Evolutionary conservation across 179 eudicot genomes (phyloP), one percentile per base, ranked within the genome.

Genomic region (Spergularia azorica): DNA sequence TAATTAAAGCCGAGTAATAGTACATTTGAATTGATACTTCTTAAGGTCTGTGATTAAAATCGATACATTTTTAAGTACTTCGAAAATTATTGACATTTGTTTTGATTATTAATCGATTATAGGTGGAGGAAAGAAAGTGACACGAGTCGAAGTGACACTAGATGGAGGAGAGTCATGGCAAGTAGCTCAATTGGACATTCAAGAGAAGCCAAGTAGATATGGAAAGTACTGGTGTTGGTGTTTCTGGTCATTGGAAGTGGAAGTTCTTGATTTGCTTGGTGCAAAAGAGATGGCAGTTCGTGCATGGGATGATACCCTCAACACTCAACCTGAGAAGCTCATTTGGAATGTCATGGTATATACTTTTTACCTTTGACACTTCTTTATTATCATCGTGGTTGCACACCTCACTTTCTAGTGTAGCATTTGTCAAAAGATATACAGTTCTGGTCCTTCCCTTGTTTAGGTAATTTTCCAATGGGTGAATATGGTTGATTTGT

Each of bases 171-270:
- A 91, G 63, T 88, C 95, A 57, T 95, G 97, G 97, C 77, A 83
- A 1, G 83, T 91, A 9, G 76, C 86, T 50, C 74, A 64, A 0
- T 61, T 95, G 78, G 96, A 92, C 69, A 90, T 82, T 75, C 90
- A 81, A 0, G 97, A 95, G 82, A 95, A 81, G 80, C 90, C 90
- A 4, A 95, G 72, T 77, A 84, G 82, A 79, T 95, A 92, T 61
- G 96, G 96, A 2, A 92, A 89, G 50, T 91, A 85, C 75, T 92
- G 98, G 98, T 95, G 98, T 71, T 95, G 98, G 98, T 95, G 98
- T 71, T 95, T 95, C 72, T 95, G 98, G 98, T 91, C 95, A 0
- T 71, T 95, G 51, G 95, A 95, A 81, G 97, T 95, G 2, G 93
- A 91, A 77, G 97, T 91, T 2, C 82, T 89, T 4, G 91, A 90